Evolutionary conservation across 1,139 yeast species (phyloP).

Genomic region (Candida sp.): DNA sequence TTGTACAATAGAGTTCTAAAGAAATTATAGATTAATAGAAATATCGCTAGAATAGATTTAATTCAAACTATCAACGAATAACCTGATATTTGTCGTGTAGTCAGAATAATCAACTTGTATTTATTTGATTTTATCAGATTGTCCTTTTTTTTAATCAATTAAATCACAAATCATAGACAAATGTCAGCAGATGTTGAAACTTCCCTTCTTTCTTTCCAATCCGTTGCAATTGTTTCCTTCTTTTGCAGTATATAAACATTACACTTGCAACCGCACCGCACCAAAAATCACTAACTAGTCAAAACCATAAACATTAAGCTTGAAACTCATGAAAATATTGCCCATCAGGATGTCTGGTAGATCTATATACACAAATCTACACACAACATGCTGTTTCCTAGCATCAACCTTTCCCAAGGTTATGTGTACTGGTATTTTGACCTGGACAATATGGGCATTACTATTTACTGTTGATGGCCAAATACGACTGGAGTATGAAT

Average conservation of each 20-base stretch:
- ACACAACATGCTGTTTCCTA: constrained; percentile 42
- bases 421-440: constrained; percentile 44
- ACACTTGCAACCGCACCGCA: background rate
- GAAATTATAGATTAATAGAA: background rate
- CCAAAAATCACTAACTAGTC: background rate
- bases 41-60: background rate
- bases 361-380: constrained; percentile 4
- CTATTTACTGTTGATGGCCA: constrained; percentile 14
- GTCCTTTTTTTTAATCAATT: too few species aligned
- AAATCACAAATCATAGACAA: too few species aligned
- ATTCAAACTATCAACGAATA: too few species aligned
- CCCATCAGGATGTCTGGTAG: background rate
- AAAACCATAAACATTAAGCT: background rate
- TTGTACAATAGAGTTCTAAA: background rate
- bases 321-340: background rate
- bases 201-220: background rate
- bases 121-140: too few species aligned
- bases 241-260: background rate
- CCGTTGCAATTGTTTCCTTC: background rate
- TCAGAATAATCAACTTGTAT: too few species aligned
- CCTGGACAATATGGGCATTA: constrained; percentile 59
- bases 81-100: too few species aligned
- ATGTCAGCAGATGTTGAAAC: background rate
- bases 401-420: constrained; percentile 59
- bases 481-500: constrained; percentile 10